Evolutionary conservation across 345 rosid genomes (phyloP), one percentile per base, ranked within the genome.

Genomic region (Eucalyptus guilfoylei): DNA sequence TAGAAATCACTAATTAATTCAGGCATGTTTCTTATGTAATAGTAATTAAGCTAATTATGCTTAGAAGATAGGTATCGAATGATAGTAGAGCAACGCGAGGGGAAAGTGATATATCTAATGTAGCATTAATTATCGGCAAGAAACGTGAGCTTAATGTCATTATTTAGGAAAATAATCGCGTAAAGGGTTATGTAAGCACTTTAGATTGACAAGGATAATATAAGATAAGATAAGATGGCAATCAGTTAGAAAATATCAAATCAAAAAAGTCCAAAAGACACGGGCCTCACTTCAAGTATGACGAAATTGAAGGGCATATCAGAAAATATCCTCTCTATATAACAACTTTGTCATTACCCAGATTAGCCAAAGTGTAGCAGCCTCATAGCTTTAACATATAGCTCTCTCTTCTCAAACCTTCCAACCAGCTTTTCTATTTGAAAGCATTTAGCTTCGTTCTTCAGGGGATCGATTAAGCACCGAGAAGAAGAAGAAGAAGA

Each of bases 21-120:
- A 4, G 12, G 42, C 80, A 67, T 67, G 19, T 67, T 15, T 32
- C 0, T 32, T 32, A 67, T 32, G 80, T 67, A 67, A 34, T 0
- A 8, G 40, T 67, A 0, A 67, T 4, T 67, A 67, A 67, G 40
- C 23, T 67, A 4, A n/a, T 67, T 67, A 67, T 32, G 40, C 80
- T 32, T 3, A n/a, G 1, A 67, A 67, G 6, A n/a, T n/a, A n/a
- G 0, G 11, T n/a, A 14, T 64, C 11, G 1, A n/a, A 7, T 64
- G 3, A 67, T 9, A 5, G 40, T 67, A 32, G 24, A 67, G 80
- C 42, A 34, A 67, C 12, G 16, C 3, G 6, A 16, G 12, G 0
- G 11, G 42, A 67, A 67, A 32, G 23, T 67, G 80, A 67, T 32
- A 32, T 32, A 8, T 67, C 42, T 8, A 67, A 67, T 32, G 24